These are phyloP conservation scores for Hamamelis virginiana DNA, from an alignment of 164 flowering plant genomes.

Conservation along the genomic window DNA sequence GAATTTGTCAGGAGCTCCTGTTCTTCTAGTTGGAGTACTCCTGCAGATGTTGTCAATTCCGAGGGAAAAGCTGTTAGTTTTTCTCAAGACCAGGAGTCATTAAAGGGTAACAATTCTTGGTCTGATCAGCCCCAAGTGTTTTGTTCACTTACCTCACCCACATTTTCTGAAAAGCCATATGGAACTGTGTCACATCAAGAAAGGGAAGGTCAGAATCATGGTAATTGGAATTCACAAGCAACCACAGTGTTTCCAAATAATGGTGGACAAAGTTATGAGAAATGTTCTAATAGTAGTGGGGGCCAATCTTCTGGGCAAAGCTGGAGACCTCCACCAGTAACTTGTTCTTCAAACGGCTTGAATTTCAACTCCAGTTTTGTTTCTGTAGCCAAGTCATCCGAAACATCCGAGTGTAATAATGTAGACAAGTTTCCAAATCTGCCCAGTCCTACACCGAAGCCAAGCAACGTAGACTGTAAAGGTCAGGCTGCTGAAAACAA, in stretches of 20 bases:
- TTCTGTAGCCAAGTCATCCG: constrained; percentile 22
- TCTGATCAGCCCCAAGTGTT: constrained; percentile 24
- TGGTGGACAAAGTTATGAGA: constrained; percentile 14
- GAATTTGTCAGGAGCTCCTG: constrained; percentile 18
- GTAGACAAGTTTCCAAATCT: constrained; percentile 22
- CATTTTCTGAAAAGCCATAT: constrained; percentile 21
- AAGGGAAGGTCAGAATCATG: constrained; percentile 16
- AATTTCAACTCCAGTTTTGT: constrained; percentile 22
- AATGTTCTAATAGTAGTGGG: constrained; percentile 18
- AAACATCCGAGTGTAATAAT: constrained; percentile 17
- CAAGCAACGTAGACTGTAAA: constrained; percentile 15
- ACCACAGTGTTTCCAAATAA: constrained; percentile 7
- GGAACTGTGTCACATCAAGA: constrained; percentile 14
- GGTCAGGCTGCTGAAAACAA: constrained; percentile 23
- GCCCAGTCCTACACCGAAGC: constrained; percentile 28
- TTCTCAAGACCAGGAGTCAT: constrained; percentile 25
- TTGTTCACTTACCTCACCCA: constrained; percentile 24
- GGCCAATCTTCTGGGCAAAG: constrained; percentile 35
- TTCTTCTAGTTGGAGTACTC: constrained; percentile 28
- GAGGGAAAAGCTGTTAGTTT: constrained; percentile 25
- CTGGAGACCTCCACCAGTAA: constrained; percentile 22
- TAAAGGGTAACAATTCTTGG: constrained; percentile 31
- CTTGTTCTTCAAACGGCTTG: constrained; percentile 21
- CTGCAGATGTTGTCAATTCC: constrained; percentile 22
- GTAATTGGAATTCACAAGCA: constrained; percentile 10